phyloP scores from a whole-genome alignment of 768 basidiomycete genomes.

The Gelatoporia subvermispora region DNA sequence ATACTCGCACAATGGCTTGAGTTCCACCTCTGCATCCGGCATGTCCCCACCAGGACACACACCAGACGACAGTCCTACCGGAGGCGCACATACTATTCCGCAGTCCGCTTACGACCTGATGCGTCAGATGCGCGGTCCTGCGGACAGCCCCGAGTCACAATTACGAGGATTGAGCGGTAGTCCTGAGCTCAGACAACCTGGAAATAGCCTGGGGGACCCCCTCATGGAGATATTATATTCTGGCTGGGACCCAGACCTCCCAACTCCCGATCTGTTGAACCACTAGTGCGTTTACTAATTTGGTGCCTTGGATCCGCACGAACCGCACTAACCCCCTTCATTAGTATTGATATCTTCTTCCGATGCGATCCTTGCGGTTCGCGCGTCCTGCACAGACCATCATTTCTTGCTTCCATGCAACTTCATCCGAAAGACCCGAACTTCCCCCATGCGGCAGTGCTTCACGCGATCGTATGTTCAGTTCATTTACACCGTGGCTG shows the following conservation, averaged over 20 bases:
- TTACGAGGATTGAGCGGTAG: constrained; percentile 38
- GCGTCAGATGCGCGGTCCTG: constrained; percentile 3
- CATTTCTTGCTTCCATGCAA: constrained; percentile 75
- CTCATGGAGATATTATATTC: constrained; percentile 65
- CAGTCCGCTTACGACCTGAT: constrained; percentile 22
- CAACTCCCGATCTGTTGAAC: constrained; percentile 65
- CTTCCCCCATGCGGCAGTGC: constrained; percentile 85
- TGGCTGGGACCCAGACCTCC: constrained; percentile 85
- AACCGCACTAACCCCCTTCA: neutral
- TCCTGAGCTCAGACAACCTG: constrained; percentile 41
- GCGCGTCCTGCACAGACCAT: constrained; percentile 74
- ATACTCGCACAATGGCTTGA: constrained; percentile 5
- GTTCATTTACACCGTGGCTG: constrained; percentile 3
- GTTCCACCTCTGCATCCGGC: constrained; percentile 5
- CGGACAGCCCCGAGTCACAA: constrained; percentile 18
- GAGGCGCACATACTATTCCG: constrained; percentile 20
- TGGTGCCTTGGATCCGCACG: neutral
- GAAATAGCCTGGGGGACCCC: constrained; percentile 40
- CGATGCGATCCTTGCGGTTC: constrained; percentile 84
- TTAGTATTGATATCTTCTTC: constrained; percentile 84
- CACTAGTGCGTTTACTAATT: constrained; percentile 55
- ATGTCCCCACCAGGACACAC: constrained; percentile 14
- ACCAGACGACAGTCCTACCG: constrained; percentile 22
- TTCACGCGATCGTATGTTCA: constrained; percentile 79
- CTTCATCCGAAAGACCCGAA: constrained; percentile 74